Conservation (phyloP, 2,329 filamentous ascomycete species). For the Orbilia javanica region DNA sequence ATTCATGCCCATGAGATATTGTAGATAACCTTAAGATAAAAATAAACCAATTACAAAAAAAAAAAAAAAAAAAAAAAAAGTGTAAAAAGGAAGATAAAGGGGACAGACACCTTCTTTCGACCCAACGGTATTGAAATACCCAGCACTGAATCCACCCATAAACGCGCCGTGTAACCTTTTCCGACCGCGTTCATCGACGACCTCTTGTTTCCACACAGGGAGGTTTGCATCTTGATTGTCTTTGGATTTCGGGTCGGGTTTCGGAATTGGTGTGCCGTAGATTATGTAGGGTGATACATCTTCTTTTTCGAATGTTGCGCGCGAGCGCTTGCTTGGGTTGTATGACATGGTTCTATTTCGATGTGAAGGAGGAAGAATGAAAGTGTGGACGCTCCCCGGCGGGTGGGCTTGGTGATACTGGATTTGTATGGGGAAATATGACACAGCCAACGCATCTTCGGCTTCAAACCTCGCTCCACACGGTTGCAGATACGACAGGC, state of each 20-base stretch:
- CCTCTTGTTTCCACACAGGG: slow-evolving; percentile 98
- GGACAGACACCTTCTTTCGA: slow-evolving; percentile 80
- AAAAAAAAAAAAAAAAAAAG: neutral
- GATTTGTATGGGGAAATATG: slow-evolving; percentile 4
- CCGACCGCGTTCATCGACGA: slow-evolving; percentile 89
- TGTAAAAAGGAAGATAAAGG: slow-evolving; percentile 2
- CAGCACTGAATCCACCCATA: slow-evolving; percentile 95
- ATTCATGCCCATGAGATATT: slow-evolving; percentile 14
- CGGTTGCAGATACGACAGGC: no score
- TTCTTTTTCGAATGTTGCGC: slow-evolving; percentile 77
- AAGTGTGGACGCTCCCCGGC: no score
- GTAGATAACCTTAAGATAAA: no score
- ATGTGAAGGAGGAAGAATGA: neutral
- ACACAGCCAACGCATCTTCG: slow-evolving; percentile 19
- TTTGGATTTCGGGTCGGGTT: slow-evolving; percentile 75
- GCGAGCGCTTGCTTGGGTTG: slow-evolving; percentile 75
- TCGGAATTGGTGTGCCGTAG: slow-evolving; percentile 87
- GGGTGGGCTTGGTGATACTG: neutral
- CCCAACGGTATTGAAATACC: slow-evolving; percentile 98
- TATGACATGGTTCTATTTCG: slow-evolving; percentile 41
- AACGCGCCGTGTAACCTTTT: slow-evolving; percentile 96
- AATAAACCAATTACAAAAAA: neutral
- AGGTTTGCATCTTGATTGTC: slow-evolving; percentile 91
- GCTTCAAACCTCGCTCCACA: neutral
- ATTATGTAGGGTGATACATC: slow-evolving; percentile 77